These are phyloP conservation scores for Elymus sibiricus DNA, from an alignment of 176 grass and related monocot species.

Conservation along the genomic window DNA sequence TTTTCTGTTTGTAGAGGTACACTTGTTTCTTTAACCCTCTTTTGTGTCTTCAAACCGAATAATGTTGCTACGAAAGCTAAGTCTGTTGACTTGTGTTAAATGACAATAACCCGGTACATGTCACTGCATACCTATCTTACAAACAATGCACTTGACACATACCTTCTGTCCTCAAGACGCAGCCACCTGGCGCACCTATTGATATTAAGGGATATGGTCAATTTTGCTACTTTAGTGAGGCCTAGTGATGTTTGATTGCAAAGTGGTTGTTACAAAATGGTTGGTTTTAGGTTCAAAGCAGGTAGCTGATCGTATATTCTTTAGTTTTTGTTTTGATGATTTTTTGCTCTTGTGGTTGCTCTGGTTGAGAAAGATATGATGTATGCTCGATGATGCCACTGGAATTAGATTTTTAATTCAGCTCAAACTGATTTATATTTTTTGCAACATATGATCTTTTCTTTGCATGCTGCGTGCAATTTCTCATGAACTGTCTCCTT, in stretches of 20 bases:
- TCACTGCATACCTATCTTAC: not conserved
- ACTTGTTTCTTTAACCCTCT: not conserved
- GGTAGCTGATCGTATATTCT: not conserved
- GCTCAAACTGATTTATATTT: not conserved
- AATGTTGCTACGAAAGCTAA: not conserved
- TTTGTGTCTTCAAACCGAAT: not conserved
- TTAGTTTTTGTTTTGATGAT: not conserved
- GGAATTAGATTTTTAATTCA: not conserved
- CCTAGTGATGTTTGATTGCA: not conserved
- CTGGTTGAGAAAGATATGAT: not conserved
- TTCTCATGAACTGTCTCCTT: conserved; percentile 4
- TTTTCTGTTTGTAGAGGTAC: not conserved
- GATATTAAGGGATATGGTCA: not conserved
- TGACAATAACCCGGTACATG: not conserved
- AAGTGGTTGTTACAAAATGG: not conserved
- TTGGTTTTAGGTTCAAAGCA: not conserved
- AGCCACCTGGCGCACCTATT: not conserved
- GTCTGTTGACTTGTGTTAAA: not conserved
- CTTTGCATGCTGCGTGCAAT: not conserved
- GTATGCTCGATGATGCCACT: not conserved
- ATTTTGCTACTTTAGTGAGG: not conserved
- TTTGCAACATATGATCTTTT: not conserved
- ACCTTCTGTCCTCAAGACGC: not conserved
- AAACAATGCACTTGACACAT: not conserved
- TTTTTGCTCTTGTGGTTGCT: not conserved